A percentile compares a stretch with the other conserved stretches of the same genome.
phyloP scores from a whole-genome alignment of 345 rosid species.

The Eucalyptus virginea region DNA sequence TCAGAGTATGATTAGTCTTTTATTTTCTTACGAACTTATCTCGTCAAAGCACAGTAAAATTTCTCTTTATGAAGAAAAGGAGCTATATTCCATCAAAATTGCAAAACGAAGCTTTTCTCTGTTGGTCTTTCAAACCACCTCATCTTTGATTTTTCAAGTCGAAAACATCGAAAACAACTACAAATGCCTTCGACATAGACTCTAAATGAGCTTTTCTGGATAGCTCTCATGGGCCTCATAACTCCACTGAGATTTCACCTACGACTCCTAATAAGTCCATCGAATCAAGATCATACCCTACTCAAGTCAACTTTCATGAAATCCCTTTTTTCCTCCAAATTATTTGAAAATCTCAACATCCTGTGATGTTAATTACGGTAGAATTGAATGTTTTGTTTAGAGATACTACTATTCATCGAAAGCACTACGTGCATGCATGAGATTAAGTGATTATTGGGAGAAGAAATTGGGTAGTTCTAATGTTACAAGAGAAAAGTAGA shows the following conservation, averaged over 20 bases:
- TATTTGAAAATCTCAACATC: background rate
- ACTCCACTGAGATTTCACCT: background rate
- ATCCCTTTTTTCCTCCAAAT: background rate
- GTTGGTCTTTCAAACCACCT: too few relatives aligned
- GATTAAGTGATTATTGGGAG: background rate
- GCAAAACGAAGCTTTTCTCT: too few relatives aligned
- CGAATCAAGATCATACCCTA: background rate
- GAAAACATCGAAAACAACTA: too few relatives aligned
- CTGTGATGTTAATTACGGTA: background rate
- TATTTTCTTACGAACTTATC: background rate
- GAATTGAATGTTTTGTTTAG: background rate
- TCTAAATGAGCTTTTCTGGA: background rate
- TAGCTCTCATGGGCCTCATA: background rate
- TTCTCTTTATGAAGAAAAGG: too few relatives aligned
- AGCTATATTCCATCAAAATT: too few relatives aligned
- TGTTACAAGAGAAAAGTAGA: background rate
- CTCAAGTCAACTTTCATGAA: background rate
- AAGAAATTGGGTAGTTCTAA: background rate
- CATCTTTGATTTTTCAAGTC: too few relatives aligned
- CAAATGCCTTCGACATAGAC: background rate
- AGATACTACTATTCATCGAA: background rate
- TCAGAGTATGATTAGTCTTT: background rate
- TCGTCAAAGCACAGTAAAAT: background rate
- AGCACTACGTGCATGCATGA: background rate
- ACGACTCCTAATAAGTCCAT: background rate